A percentile compares a stretch with the other conserved stretches of the same genome.
Evolutionary conservation across 768 basidiomycete species (phyloP).

Genomic region (Lactifluus volemus): DNA sequence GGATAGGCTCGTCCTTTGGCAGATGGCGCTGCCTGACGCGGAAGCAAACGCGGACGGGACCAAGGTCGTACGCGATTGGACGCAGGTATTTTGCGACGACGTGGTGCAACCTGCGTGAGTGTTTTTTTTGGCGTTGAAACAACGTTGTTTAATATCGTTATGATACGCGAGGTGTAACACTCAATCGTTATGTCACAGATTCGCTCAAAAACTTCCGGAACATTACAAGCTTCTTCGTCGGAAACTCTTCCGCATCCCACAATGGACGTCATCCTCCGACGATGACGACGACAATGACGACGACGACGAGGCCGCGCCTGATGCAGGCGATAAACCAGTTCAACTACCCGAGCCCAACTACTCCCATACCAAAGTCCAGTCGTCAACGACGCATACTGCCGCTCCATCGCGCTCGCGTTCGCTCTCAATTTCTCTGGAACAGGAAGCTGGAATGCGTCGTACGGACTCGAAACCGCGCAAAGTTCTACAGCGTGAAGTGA

Average conservation of each 20-base stretch:
- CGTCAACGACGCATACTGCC: background rate
- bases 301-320: background rate
- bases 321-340: background rate
- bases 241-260: conserved; percentile 19
- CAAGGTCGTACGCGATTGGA: conserved; percentile 47
- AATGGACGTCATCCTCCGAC: conserved; percentile 3
- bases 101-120: conserved; percentile 57
- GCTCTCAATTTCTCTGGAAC: conserved; percentile 60
- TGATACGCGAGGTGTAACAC: background rate
- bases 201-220: background rate
- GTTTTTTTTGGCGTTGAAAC: background rate
- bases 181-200: background rate
- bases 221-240: conserved; percentile 20
- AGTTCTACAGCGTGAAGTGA: conserved; percentile 59
- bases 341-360: background rate
- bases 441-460: conserved; percentile 42
- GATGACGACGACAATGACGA: conserved; percentile 4
- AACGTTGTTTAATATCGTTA: background rate
- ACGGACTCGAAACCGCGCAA: conserved; percentile 33
- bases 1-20: conserved; percentile 70
- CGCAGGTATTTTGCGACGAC: conserved; percentile 60
- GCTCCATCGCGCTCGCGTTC: conserved; percentile 25
- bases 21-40: conserved; percentile 40
- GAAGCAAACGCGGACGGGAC: conserved; percentile 20
- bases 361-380: background rate